These are phyloP conservation scores for Dryas octopetala DNA, from an alignment of 306 rosid genomes.

Conservation along the genomic window DNA sequence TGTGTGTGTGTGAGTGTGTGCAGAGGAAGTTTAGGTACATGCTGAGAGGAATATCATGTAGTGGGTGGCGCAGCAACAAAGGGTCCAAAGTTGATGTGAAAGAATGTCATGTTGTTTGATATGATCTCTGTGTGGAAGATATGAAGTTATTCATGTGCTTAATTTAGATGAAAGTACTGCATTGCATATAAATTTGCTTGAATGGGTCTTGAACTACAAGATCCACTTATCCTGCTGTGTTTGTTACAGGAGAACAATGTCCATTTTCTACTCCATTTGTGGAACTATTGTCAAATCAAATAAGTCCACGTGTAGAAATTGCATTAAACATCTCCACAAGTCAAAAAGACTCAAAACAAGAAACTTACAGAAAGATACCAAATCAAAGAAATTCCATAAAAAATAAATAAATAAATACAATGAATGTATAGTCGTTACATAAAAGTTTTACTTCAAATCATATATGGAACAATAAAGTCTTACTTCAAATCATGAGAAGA, in stretches of 20 bases:
- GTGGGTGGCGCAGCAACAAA: conserved; percentile 15
- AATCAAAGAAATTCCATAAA: not conserved
- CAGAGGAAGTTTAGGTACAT: conserved; percentile 44
- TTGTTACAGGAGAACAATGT: not conserved
- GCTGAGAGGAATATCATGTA: conserved; percentile 27
- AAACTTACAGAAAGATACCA: not conserved
- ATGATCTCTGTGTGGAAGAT: not conserved
- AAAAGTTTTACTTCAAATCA: no score
- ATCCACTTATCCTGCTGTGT: conserved; percentile 4
- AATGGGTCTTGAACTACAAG: not conserved
- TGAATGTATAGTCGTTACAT: no score
- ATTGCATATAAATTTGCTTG: not conserved
- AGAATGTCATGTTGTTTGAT: conserved; percentile 1
- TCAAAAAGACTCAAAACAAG: not conserved
- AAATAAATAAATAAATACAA: no score
- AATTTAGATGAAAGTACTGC: not conserved
- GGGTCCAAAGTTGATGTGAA: conserved; percentile 7
- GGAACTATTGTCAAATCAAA: conserved; percentile 2
- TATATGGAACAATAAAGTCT: no score
- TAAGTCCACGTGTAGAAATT: not conserved
- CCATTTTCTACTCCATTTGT: not conserved
- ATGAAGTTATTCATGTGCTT: not conserved
- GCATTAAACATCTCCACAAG: not conserved
- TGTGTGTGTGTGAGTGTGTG: not conserved
- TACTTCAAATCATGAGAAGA: no score